Evolutionary conservation across 306 rosid genomes (phyloP).

Genomic region (Glycyrrhiza uralensis): DNA sequence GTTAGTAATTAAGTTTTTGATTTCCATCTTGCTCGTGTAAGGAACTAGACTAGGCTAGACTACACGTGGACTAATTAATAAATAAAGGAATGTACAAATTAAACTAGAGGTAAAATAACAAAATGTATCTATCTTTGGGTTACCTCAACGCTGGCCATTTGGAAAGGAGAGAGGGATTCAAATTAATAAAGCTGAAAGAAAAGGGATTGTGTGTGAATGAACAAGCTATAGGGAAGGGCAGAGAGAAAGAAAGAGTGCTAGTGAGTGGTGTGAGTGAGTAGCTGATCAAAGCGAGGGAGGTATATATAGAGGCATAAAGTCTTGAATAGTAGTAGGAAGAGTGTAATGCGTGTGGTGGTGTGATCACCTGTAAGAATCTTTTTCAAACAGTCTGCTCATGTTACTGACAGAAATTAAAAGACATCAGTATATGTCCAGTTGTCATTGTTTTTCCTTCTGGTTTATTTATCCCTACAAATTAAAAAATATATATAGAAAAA

Average conservation of each 20-base stretch:
- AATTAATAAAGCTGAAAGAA: conserved; percentile 10
- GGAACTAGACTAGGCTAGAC: no score
- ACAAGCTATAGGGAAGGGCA: not conserved
- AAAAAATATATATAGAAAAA: no score
- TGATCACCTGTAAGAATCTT: conserved; percentile 55
- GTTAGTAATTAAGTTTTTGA: not conserved
- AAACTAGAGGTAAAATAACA: conserved; percentile 1
- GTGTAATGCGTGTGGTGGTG: not conserved
- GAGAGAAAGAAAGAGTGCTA: not conserved
- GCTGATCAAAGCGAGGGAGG: conserved; percentile 37
- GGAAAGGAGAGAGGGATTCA: conserved; percentile 27
- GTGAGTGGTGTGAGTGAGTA: conserved; percentile 48
- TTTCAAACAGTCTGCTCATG: conserved; percentile 46
- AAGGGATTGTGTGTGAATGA: not conserved
- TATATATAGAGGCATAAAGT: conserved; percentile 50
- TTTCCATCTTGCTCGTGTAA: conserved; percentile 12
- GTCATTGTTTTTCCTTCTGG: conserved; percentile 40
- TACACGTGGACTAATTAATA: not conserved
- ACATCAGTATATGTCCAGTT: conserved; percentile 50
- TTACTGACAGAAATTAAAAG: conserved; percentile 53
- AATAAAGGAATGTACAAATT: conserved; percentile 11
- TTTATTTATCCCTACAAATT: not conserved
- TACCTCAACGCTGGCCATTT: conserved; percentile 96
- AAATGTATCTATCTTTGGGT: conserved; percentile 22
- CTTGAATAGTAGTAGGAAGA: conserved; percentile 10